A percentile compares a stretch with the other conserved stretches of the same genome.
Evolutionary conservation across 306 rosid species (phyloP).

Genomic region (Dryas alaskensis): DNA sequence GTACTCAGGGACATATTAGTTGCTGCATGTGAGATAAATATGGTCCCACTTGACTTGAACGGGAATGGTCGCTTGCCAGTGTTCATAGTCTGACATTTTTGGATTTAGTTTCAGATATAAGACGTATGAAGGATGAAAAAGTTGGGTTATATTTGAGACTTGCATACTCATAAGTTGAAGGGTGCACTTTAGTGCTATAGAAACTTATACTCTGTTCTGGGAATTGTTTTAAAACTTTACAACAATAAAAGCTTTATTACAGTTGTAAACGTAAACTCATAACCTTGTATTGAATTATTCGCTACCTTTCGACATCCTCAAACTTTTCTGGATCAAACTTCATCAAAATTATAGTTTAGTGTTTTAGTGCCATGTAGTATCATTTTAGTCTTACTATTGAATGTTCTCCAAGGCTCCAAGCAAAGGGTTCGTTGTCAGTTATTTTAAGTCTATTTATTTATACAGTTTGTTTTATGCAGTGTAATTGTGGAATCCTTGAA

Average conservation of each 20-base stretch:
- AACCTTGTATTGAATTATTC: background rate
- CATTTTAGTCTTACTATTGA: background rate
- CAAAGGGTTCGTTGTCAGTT: conserved; percentile 14
- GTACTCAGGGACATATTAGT: background rate
- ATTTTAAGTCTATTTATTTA: conserved; percentile 23
- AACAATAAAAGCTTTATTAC: background rate
- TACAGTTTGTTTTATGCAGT: conserved; percentile 41
- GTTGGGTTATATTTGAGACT: background rate
- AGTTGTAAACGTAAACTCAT: background rate
- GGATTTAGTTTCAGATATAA: background rate
- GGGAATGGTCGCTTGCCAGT: background rate
- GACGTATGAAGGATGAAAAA: background rate
- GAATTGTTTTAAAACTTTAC: background rate
- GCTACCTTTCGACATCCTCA: background rate
- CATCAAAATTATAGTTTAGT: background rate
- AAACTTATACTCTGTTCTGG: background rate
- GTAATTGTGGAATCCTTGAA: conserved; percentile 87
- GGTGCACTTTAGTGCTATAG: background rate
- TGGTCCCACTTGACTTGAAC: background rate
- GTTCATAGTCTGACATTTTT: background rate
- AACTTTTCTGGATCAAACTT: background rate
- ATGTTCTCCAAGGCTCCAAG: conserved; percentile 19
- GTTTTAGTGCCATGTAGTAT: background rate
- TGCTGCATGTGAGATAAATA: background rate
- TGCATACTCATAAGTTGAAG: background rate